Percentiles rank a stretch among this genome's conserved stretches.
Conservation (phyloP, 2,329 filamentous ascomycete species). For the Ascochyta rabiei region DNA sequence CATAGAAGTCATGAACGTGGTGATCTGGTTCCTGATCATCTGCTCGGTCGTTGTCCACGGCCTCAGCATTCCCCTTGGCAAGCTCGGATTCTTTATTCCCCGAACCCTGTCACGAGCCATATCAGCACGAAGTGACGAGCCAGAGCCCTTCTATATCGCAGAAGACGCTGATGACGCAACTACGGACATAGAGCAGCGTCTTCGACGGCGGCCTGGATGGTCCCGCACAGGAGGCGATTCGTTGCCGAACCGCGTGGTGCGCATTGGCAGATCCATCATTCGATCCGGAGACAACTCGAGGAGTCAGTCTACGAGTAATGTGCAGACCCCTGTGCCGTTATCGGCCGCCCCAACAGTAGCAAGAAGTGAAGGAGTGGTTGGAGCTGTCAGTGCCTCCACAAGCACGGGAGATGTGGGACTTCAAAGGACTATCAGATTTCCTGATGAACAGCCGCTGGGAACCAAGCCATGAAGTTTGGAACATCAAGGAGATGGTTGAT, state of each 20-base stretch:
- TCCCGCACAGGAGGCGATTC: conserved; percentile 27
- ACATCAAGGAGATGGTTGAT: too few relatives aligned
- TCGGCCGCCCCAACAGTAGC: conserved; percentile 13
- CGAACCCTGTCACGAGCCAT: conserved; percentile 63
- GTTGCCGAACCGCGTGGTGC: conserved; percentile 38
- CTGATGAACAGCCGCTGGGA: conserved; percentile 26
- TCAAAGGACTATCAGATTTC: conserved; percentile 39
- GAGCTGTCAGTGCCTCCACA: not conserved
- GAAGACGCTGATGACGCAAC: conserved; percentile 21
- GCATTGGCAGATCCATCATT: conserved; percentile 46
- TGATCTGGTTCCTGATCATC: conserved; percentile 86
- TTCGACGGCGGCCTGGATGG: conserved; percentile 33
- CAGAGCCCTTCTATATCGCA: conserved; percentile 40
- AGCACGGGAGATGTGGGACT: conserved; percentile 4
- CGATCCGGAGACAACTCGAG: conserved; percentile 23
- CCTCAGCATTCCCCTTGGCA: conserved; percentile 77
- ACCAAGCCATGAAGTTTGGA: not conserved
- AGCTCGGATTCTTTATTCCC: conserved; percentile 67
- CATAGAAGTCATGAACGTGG: conserved; percentile 69
- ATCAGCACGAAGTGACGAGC: conserved; percentile 25
- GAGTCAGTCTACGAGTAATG: conserved; percentile 12
- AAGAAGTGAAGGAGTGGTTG: conserved; percentile 6
- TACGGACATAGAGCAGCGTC: conserved; percentile 29
- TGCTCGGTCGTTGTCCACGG: conserved; percentile 87
- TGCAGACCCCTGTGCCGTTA: conserved; percentile 12